Base-by-base conservation (phyloP, 129 eudicot genomes). In the Lactuca saligna region DNA sequence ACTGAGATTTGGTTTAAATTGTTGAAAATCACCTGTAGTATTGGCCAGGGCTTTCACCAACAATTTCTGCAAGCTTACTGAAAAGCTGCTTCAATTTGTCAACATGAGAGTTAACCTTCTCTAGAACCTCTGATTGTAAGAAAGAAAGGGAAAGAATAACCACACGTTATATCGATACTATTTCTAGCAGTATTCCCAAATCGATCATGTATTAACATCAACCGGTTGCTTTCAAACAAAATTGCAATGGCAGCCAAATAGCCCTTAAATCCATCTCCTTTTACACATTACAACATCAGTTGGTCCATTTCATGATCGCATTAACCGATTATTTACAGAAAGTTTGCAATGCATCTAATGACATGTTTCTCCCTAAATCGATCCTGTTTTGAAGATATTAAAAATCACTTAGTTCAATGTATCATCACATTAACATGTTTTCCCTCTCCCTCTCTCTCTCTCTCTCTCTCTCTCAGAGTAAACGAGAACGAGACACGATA, bases 11-110 rank as follows among this genome's bases (percentile, higher is more conserved):
- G 70, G 15, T 34, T 64, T 25, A 14, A 54, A 42, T 32, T 68
- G 39, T n/a, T 61, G 54, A 66, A 66, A 65, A 70, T 62, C 66
- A 86, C 98, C 97, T 81, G 61, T 93, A 93, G 58, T 93, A 93
- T 69, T 93, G 93, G 16, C 86, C 97, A 32, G 98, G 95, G 64
- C 84, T 79, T 76, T 87, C 98, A 66, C 73, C 70, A 15, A 82
- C 60, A 64, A 93, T 89, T 50, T 84, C 98, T 8, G 84, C 86
- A 60, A 93, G 96, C 54, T 65, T 73, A 56, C 75, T 70, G 62
- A 61, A 86, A 6, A 82, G 86, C 68, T 80, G 77, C 79, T 77
- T 84, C 73, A 93, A 79, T 59, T 81, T 85, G 54, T 44, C 89
- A 48, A 89, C 85, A 61, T 89, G 85, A 25, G 73, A 63, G 71